Conservation (phyloP, 2,329 filamentous ascomycete genomes). For the Colletotrichum orbiculare region DNA sequence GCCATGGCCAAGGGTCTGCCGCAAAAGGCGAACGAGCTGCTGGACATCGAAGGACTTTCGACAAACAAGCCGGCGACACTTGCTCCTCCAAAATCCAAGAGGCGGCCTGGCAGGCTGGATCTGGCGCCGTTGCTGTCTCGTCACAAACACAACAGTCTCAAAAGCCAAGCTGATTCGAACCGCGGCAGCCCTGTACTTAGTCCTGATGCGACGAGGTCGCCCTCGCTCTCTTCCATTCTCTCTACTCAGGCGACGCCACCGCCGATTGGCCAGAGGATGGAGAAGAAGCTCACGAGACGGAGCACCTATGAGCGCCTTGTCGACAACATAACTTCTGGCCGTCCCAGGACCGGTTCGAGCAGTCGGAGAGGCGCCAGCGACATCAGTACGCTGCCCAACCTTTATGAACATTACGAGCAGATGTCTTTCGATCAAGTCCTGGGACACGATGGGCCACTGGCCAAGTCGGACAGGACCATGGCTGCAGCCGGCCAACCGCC, state of each 20-base stretch:
- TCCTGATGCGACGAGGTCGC: conserved; percentile 53
- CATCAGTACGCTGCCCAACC: conserved; percentile 56
- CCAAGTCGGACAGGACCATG: conserved; percentile 17
- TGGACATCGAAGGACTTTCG: conserved; percentile 56
- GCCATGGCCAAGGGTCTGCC: conserved; percentile 68
- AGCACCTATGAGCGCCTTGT: conserved; percentile 47
- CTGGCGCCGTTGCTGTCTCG: conserved; percentile 56
- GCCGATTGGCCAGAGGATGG: conserved; percentile 40
- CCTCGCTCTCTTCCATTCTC: conserved; percentile 54
- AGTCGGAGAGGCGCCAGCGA: conserved; percentile 29
- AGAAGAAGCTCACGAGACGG: conserved; percentile 47
- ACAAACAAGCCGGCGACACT: conserved; percentile 26
- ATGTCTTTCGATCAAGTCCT: conserved; percentile 61
- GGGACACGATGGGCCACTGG: conserved; percentile 31
- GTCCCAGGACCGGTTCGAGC: conserved; percentile 33
- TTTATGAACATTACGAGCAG: conserved; percentile 70
- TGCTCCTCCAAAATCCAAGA: conserved; percentile 51
- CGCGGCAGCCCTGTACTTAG: conserved; percentile 43
- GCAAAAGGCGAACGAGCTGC: conserved; percentile 56
- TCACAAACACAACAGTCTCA: conserved; percentile 41
- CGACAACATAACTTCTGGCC: conserved; percentile 23
- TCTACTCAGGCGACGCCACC: conserved; percentile 43
- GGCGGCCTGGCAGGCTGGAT: conserved; percentile 62
- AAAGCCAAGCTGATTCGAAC: conserved; percentile 34
- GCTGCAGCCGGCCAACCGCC: conserved; percentile 10